Conservation (phyloP, 805 yeast genomes). For the Pichia thaimueangensis region DNA sequence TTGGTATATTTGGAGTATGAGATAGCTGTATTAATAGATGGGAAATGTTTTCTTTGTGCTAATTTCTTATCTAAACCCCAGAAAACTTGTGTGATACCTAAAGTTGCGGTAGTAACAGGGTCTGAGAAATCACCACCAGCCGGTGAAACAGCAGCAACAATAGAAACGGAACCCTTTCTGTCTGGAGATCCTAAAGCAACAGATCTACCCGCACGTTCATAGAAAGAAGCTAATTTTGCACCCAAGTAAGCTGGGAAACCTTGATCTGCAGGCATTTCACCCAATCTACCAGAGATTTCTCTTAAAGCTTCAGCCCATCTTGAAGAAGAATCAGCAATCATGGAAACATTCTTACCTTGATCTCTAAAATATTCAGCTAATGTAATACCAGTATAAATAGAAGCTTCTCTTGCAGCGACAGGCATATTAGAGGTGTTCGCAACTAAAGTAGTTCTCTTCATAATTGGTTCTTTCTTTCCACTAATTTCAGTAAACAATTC, state of each 20-base stretch:
- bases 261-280: conserved; percentile 99
- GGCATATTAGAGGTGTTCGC: conserved; percentile 99
- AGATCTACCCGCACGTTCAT: conserved; percentile 99
- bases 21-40: conserved; percentile 92
- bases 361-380: conserved; percentile 99
- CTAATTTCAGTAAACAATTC: conserved; percentile 85
- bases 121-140: conserved; percentile 99
- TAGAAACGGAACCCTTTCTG: conserved; percentile 96
- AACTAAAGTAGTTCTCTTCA: conserved; percentile 98
- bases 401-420: conserved; percentile 99
- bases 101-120: conserved; percentile 96
- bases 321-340: conserved; percentile 99
- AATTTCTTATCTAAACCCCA: conserved; percentile 99
- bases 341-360: conserved; percentile 97
- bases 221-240: conserved; percentile 97
- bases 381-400: conserved; percentile 98
- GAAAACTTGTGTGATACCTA: conserved; percentile 99
- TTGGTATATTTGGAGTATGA: conserved; percentile 96
- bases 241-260: conserved; percentile 99
- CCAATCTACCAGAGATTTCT: conserved; percentile 99
- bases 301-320: conserved; percentile 99
- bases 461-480: conserved; percentile 95
- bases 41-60: conserved; percentile 99
- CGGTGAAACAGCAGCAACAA: conserved; percentile 99
- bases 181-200: conserved; percentile 93